Conservation (phyloP, 2,329 filamentous ascomycete species). For the Xylariaceae sp. region DNA sequence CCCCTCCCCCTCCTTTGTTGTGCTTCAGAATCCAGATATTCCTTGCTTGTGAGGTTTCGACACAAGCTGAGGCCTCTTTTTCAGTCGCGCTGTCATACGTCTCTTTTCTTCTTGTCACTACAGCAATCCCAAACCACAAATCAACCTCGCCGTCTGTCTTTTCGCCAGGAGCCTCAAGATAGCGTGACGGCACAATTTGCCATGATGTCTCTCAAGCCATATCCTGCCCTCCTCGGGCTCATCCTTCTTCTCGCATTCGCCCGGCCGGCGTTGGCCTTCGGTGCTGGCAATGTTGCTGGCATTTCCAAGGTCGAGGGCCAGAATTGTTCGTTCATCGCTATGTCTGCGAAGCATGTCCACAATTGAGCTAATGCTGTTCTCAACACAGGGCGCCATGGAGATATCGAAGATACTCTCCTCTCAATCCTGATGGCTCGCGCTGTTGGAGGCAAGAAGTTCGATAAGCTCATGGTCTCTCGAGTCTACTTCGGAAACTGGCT, state of each 20-base stretch:
- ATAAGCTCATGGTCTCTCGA: constrained; percentile 81
- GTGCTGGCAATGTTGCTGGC: constrained; percentile 83
- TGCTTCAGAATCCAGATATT: neutral
- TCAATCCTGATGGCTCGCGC: constrained; percentile 59
- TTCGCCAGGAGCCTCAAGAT: constrained; percentile 16
- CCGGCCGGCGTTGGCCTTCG: constrained; percentile 71
- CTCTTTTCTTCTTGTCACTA: neutral
- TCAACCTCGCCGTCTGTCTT: neutral
- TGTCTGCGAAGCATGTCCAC: too few species aligned
- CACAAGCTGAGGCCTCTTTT: neutral
- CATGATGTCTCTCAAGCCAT: constrained; percentile 50
- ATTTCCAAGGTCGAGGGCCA: constrained; percentile 78
- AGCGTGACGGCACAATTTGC: neutral
- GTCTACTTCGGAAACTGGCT: constrained; percentile 98
- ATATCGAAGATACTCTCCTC: constrained; percentile 89
- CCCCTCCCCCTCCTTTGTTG: constrained; percentile 16
- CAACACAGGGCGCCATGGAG: constrained; percentile 70
- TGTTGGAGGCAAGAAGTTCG: constrained; percentile 71
- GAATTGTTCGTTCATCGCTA: constrained; percentile 59
- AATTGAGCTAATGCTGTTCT: constrained; percentile 15
- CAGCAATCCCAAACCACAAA: neutral
- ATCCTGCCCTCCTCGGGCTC: constrained; percentile 53
- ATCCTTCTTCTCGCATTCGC: constrained; percentile 65
- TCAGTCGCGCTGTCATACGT: neutral
- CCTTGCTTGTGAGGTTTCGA: neutral